Conservation (phyloP, 805 yeast species). For the Barnettozyma vustinii region DNA sequence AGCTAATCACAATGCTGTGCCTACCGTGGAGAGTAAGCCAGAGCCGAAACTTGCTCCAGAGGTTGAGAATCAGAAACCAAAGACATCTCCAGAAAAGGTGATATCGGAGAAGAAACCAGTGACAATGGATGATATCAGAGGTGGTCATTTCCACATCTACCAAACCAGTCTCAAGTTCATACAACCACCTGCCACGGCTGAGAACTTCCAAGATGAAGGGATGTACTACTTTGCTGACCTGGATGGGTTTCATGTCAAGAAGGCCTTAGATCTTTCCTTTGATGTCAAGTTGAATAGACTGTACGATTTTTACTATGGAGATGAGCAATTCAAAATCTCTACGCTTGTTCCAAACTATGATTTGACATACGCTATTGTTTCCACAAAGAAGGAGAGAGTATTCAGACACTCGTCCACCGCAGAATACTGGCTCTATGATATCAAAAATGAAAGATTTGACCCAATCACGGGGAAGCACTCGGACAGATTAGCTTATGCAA, state of each 20-base stretch:
- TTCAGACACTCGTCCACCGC: conserved; percentile 50
- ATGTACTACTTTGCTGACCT: conserved; percentile 14
- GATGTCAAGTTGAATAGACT: conserved; percentile 3
- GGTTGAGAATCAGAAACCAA: background rate
- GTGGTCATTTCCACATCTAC: conserved; percentile 14
- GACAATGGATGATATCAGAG: conserved; percentile 18
- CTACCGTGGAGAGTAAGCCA: conserved; percentile 6
- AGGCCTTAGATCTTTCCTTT: conserved; percentile 12
- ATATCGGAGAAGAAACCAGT: conserved; percentile 6
- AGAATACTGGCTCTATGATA: conserved; percentile 37
- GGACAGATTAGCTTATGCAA: conserved; percentile 39
- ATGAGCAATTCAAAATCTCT: conserved; percentile 6
- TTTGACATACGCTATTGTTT: conserved; percentile 36
- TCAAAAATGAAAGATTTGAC: conserved; percentile 19
- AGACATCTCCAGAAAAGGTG: conserved; percentile 1
- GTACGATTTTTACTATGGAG: conserved; percentile 10
- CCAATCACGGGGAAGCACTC: conserved; percentile 27
- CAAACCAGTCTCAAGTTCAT: conserved; percentile 14
- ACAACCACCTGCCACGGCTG: conserved; percentile 7
- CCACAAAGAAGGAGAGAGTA: conserved; percentile 44
- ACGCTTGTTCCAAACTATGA: conserved; percentile 20
- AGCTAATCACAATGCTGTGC: conserved; percentile 5
- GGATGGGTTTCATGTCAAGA: conserved; percentile 10
- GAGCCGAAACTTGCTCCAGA: background rate
- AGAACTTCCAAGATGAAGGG: conserved; percentile 20